These are phyloP conservation scores for Fonsecaea monophora DNA, from an alignment of 2,329 filamentous ascomycete species.

Conservation along the genomic window DNA sequence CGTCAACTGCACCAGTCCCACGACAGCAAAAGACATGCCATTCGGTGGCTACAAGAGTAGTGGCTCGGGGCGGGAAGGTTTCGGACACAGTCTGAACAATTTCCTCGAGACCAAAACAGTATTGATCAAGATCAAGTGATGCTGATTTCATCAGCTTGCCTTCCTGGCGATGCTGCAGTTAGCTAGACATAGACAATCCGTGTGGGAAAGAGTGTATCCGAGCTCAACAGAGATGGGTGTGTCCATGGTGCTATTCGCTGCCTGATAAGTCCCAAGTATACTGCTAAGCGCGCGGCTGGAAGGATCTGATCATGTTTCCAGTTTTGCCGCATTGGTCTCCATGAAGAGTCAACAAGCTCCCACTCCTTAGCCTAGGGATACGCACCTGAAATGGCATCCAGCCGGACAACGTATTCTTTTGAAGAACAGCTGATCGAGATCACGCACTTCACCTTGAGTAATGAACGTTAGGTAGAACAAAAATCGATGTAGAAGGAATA, in stretches of 20 bases:
- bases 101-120: constrained; percentile 66
- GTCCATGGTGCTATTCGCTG: background rate
- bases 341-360: too few species aligned
- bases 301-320: background rate
- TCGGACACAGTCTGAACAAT: constrained; percentile 68
- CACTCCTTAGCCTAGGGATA: too few species aligned
- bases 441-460: too few species aligned
- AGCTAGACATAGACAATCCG: background rate
- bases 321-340: too few species aligned
- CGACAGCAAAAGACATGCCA: constrained; percentile 45
- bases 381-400: too few species aligned
- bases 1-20: constrained; percentile 49
- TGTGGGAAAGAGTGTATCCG: too few species aligned
- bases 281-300: background rate
- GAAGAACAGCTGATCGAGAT: too few species aligned
- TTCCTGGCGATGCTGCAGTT: background rate
- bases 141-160: background rate
- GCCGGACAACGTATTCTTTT: too few species aligned
- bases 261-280: background rate
- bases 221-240: background rate
- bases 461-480: too few species aligned
- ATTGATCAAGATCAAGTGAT: constrained; percentile 48
- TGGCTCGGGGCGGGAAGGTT: constrained; percentile 78
- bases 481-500: too few species aligned
- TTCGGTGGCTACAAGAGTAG: constrained; percentile 82